A percentile compares a stretch with the other conserved stretches of the same genome.
phyloP scores from a whole-genome alignment of 1,284 basidiomycete species.

The Cutaneotrichosporon cavernicola region DNA sequence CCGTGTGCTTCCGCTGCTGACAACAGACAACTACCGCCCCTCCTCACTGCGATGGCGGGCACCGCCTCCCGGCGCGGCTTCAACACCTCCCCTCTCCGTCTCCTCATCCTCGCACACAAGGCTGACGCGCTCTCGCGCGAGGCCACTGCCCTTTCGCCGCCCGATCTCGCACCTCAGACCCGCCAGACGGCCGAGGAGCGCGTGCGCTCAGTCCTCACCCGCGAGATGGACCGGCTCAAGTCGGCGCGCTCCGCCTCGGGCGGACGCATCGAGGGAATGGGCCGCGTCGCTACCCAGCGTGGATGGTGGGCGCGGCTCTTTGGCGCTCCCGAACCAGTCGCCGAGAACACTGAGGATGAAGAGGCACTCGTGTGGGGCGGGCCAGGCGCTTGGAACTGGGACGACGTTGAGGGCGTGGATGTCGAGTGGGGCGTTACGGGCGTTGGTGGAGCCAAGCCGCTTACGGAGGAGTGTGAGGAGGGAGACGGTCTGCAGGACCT shows the following conservation, averaged over 20 bases:
- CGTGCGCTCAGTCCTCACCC: conserved; percentile 42
- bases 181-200: conserved; percentile 38
- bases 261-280: conserved; percentile 49
- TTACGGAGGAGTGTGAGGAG: conserved; percentile 9
- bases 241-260: conserved; percentile 36
- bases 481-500: conserved; percentile 46
- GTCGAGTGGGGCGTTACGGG: conserved; percentile 40
- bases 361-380: conserved; percentile 48
- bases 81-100: conserved; percentile 30
- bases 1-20: conserved; percentile 6
- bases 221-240: conserved; percentile 52
- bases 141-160: conserved; percentile 18
- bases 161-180: conserved; percentile 28
- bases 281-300: conserved; percentile 32
- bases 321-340: conserved; percentile 24
- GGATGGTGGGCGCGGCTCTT: conserved; percentile 35
- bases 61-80: conserved; percentile 28
- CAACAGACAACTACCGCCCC: conserved; percentile 42
- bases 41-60: conserved; percentile 44
- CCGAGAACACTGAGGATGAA: conserved; percentile 33
- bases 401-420: conserved; percentile 51
- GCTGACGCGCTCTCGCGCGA: conserved; percentile 44
- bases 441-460: conserved; percentile 29
- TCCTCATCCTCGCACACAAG: conserved; percentile 51
- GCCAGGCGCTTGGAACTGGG: conserved; percentile 45